These are phyloP conservation scores for Kernera saxatilis DNA, from an alignment of 345 rosid species.

Conservation along the genomic window DNA sequence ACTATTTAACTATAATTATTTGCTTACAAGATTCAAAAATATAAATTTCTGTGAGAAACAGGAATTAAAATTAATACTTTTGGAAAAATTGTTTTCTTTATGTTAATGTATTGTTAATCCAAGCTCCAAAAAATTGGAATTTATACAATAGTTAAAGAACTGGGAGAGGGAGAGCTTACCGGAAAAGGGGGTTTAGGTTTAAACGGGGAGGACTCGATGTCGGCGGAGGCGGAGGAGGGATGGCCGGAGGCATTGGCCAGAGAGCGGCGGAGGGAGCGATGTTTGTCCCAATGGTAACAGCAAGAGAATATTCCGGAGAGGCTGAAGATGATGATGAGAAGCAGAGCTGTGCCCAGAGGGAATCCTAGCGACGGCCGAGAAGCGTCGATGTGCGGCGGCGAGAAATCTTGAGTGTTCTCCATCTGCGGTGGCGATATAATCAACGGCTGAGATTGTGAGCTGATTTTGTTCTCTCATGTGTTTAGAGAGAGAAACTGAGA, in stretches of 20 bases:
- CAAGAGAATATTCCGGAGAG: conserved; percentile 95
- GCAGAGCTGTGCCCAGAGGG: conserved; percentile 93
- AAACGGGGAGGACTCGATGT: conserved; percentile 47
- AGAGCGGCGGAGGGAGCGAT: conserved; percentile 75
- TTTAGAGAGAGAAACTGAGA: not conserved
- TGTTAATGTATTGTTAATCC: no score
- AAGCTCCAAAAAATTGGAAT: not conserved
- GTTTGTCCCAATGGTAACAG: conserved; percentile 98
- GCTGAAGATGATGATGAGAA: conserved; percentile 74
- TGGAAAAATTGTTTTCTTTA: not conserved
- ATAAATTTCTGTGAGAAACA: not conserved
- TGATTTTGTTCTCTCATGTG: conserved; percentile 14
- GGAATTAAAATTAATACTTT: not conserved
- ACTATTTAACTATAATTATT: not conserved
- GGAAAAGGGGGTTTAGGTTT: conserved; percentile 34
- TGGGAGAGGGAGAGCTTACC: conserved; percentile 34
- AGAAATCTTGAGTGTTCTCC: conserved; percentile 58
- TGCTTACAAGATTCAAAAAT: not conserved
- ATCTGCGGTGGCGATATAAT: conserved; percentile 30
- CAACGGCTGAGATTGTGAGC: conserved; percentile 39
- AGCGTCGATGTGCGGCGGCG: conserved; percentile 73
- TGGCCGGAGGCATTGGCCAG: conserved; percentile 33
- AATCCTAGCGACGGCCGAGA: conserved; percentile 90
- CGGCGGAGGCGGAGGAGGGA: conserved; percentile 36
- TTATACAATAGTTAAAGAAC: not conserved